A percentile compares a stretch with the other conserved stretches of the same genome.
Evolutionary conservation across 768 basidiomycete species (phyloP).

Genomic region (Tubosaeta sp.): DNA sequence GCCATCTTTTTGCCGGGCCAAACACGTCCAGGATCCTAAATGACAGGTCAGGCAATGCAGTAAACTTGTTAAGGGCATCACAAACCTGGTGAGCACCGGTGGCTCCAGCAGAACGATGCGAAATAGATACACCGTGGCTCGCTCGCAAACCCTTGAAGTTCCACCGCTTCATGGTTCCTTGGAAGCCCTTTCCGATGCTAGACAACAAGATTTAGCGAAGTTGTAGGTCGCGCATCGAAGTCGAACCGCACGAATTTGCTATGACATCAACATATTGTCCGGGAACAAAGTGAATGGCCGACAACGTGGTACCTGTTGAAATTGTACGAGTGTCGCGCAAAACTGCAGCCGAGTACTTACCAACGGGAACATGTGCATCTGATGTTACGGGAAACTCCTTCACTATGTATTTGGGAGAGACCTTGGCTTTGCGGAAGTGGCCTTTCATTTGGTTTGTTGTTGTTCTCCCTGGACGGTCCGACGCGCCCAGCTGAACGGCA

Average conservation of each 20-base stretch:
- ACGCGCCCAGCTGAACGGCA: constrained; percentile 91
- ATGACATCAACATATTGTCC: constrained; percentile 94
- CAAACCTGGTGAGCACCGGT: constrained; percentile 92
- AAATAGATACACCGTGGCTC: constrained; percentile 93
- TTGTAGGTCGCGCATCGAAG: not conserved
- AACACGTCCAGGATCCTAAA: constrained; percentile 89
- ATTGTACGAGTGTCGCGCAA: not conserved
- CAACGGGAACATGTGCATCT: constrained; percentile 87
- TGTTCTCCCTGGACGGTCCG: constrained; percentile 66
- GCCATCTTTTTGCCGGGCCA: constrained; percentile 99
- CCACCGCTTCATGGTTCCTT: constrained; percentile 96
- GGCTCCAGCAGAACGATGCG: constrained; percentile 89
- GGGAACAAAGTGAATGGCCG: constrained; percentile 93
- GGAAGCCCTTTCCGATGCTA: constrained; percentile 96
- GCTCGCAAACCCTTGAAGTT: constrained; percentile 88
- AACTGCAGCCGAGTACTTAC: constrained; percentile 40
- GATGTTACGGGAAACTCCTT: constrained; percentile 86
- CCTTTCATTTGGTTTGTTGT: constrained; percentile 80
- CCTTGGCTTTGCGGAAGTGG: constrained; percentile 81
- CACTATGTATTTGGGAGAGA: constrained; percentile 77
- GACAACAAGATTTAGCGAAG: constrained; percentile 8
- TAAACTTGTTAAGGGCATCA: not conserved
- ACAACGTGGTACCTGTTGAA: constrained; percentile 73
- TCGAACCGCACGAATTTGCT: constrained; percentile 70
- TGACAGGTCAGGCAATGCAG: constrained; percentile 2